A percentile compares a stretch with the other conserved stretches of the same genome.
Evolutionary conservation across 371 early-diverging fungal species (phyloP).

Genomic region (Syncephalastrum racemosum): DNA sequence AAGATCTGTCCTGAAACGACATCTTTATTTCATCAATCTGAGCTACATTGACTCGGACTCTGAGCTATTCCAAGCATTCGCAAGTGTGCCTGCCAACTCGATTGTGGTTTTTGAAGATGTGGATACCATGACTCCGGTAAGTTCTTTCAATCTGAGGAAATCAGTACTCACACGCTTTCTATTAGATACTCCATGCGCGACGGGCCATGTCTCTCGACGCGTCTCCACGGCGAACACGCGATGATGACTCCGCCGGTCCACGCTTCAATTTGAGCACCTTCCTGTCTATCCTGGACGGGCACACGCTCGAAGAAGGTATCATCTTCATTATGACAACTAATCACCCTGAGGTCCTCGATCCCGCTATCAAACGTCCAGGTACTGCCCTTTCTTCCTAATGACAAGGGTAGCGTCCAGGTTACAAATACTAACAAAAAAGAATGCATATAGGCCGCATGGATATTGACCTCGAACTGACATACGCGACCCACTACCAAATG

Average conservation of each 20-base stretch:
- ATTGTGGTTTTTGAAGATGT: conserved; percentile 89
- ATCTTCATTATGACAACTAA: conserved; percentile 89
- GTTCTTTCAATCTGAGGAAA: background rate
- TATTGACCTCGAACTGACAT: conserved; percentile 70
- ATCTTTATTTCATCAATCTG: conserved; percentile 75
- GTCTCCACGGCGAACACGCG: too few relatives aligned
- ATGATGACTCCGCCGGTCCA: background rate
- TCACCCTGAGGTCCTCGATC: conserved; percentile 79
- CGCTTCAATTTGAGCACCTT: conserved; percentile 73
- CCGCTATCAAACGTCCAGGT: conserved; percentile 83
- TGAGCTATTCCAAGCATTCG: conserved; percentile 62
- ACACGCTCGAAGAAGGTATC: conserved; percentile 72
- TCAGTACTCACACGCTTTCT: too few relatives aligned
- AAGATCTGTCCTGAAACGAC: conserved; percentile 57
- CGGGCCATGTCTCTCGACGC: too few relatives aligned
- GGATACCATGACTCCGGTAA: conserved; percentile 65
- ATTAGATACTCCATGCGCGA: too few relatives aligned
- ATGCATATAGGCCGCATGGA: conserved; percentile 77
- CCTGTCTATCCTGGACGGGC: conserved; percentile 82
- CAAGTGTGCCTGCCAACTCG: conserved; percentile 71
- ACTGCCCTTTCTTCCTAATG: background rate
- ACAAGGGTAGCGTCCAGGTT: background rate
- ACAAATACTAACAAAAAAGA: background rate
- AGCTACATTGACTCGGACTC: conserved; percentile 65
- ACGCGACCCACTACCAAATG: conserved; percentile 61